Evolutionary conservation across 306 rosid species (phyloP), one percentile per base, ranked within the genome.

Genomic region (Vigna mungo): DNA sequence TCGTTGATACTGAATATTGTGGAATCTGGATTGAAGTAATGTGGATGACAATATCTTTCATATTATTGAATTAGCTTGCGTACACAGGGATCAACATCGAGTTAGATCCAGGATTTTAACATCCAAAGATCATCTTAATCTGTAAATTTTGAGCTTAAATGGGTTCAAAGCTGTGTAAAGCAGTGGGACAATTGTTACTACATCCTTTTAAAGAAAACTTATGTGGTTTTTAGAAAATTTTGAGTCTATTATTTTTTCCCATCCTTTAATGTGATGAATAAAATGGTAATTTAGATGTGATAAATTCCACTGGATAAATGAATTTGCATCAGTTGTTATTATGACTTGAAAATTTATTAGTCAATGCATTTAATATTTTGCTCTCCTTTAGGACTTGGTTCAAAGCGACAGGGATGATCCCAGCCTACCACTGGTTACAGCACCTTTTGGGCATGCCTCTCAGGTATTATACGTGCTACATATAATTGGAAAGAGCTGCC

Each of bases 391-490:
- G 97, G 97, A 95, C 73, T 79, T 82, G 79, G 89, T 95, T 80
- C 99, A 95, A 82, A 87, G 91, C 27, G 99, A 95, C 81, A 84
- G 99, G 87, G 99, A 95, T 84, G 99, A 95, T 85, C 99, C 99
- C 34, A 89, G 90, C 87, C 89, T 89, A 27, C 97, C 97, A 54
- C 87, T 95, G 70, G 99, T 95, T 72, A 95, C 99, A 79, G 97
- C 99, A 83, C 99, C 99, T 79, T 95, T 92, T 86, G 97, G 99
- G 64, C 99, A 95, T 83, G 99, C 99, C 61, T 95, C 99, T 64
- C 99, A 92, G 99, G 99, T 95, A 80, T 4, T 4, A 30, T 77
- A 41, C 15, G 6, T 61, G 16, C 36, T 21, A 56, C 43, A 52
- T 27, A 14, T 30, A 66, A 49, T 63, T 70, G 56, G 77, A 36